phyloP scores from a whole-genome alignment of 768 basidiomycete species.

The Russula foetens region DNA sequence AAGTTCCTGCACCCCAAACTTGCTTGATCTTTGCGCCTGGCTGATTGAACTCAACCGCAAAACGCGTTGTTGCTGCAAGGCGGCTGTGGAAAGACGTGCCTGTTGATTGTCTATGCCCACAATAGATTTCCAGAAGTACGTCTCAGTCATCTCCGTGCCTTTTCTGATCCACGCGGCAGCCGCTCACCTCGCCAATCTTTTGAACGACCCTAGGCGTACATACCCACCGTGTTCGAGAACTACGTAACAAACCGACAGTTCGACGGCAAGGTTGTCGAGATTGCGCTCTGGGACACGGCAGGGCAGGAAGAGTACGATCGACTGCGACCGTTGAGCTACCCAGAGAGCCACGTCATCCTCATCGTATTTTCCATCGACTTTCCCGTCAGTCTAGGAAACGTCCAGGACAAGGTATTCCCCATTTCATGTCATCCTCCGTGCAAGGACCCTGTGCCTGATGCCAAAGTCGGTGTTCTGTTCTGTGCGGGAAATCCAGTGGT shows the following conservation, averaged over 20 bases:
- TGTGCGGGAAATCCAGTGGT: constrained; percentile 55
- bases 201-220: constrained; percentile 60
- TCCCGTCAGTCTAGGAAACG: constrained; percentile 83
- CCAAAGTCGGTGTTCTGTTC: background rate
- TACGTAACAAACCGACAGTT: constrained; percentile 83
- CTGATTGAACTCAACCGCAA: constrained; percentile 10
- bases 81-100: constrained; percentile 89
- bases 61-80: constrained; percentile 32
- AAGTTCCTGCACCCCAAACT: constrained; percentile 25
- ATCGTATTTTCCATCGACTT: constrained; percentile 94
- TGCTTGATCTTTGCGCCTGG: constrained; percentile 21
- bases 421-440: background rate
- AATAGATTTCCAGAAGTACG: constrained; percentile 92
- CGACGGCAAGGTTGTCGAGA: constrained; percentile 83
- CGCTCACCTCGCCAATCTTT: constrained; percentile 4
- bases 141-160: constrained; percentile 8
- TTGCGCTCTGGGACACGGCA: constrained; percentile 98
- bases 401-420: constrained; percentile 83
- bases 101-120: constrained; percentile 93
- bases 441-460: background rate
- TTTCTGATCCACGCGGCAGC: constrained; percentile 10
- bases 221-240: constrained; percentile 93
- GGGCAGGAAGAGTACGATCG: constrained; percentile 97
- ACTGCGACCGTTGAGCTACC: constrained; percentile 77
- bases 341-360: constrained; percentile 85